These are phyloP conservation scores for Beauveria sp. DNA, from an alignment of 2,329 filamentous ascomycete species.

Conservation along the genomic window DNA sequence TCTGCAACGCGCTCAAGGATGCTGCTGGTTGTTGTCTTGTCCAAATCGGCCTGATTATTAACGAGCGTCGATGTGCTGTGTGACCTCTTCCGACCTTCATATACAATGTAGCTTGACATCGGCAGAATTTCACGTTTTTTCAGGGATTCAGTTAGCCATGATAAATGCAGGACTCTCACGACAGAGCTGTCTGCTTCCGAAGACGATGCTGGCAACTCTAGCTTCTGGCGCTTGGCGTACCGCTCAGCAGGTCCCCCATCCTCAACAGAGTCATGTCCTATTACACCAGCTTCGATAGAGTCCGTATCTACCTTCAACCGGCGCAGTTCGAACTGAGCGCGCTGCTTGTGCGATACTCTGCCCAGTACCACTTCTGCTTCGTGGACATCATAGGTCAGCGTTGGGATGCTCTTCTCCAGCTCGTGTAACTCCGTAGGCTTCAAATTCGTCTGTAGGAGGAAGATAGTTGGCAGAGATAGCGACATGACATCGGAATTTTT, in stretches of 20 bases:
- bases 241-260: constrained; percentile 7
- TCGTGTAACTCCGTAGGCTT: constrained; percentile 52
- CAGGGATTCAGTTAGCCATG: constrained; percentile 51
- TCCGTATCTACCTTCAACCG: constrained; percentile 54
- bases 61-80: background rate
- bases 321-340: constrained; percentile 72
- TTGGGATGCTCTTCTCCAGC: constrained; percentile 56
- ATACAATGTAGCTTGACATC: constrained; percentile 44
- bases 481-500: constrained; percentile 16
- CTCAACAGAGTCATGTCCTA: background rate
- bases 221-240: constrained; percentile 16
- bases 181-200: background rate
- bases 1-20: constrained; percentile 18
- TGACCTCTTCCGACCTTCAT: constrained; percentile 35
- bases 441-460: constrained; percentile 65
- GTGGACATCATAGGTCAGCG: constrained; percentile 60
- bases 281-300: constrained; percentile 18
- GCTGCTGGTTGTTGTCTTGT: background rate
- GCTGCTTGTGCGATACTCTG: constrained; percentile 58
- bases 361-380: constrained; percentile 71
- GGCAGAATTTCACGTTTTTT: constrained; percentile 37
- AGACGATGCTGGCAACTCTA: background rate
- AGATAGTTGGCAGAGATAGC: constrained; percentile 53
- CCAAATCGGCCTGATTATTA: background rate
- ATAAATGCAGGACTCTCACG: constrained; percentile 48